Conservation (phyloP, 2,329 filamentous ascomycete species). For the Aspergillus novofumigatus region DNA sequence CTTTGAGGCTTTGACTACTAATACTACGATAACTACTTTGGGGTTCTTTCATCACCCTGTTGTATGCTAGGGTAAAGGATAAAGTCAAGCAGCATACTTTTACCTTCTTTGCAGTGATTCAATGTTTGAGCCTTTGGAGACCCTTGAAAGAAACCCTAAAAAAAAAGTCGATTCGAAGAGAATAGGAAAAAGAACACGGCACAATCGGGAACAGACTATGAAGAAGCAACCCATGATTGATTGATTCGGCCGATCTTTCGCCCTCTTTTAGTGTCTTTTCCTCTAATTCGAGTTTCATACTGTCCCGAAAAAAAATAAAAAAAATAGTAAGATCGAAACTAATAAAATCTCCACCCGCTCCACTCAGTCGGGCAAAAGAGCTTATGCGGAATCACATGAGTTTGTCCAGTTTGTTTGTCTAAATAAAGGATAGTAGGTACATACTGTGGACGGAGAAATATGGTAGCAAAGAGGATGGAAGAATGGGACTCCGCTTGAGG, state of each 20-base stretch:
- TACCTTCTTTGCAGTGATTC: neutral
- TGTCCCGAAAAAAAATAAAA: conserved; percentile 11
- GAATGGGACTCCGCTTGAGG: neutral
- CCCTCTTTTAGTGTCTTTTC: conserved; percentile 4
- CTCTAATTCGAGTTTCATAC: conserved; percentile 14
- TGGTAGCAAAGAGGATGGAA: neutral
- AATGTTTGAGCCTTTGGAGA: neutral
- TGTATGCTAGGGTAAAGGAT: neutral
- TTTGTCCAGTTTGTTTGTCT: conserved; percentile 4
- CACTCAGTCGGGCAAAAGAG: conserved; percentile 31
- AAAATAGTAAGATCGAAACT: conserved; percentile 26
- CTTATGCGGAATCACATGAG: conserved; percentile 19
- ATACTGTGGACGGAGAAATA: neutral
- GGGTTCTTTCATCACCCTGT: neutral
- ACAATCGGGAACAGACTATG: neutral
- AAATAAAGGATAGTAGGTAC: neutral
- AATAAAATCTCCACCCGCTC: conserved; percentile 27
- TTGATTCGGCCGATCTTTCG: conserved; percentile 11
- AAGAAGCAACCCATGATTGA: neutral
- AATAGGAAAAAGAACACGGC: neutral
- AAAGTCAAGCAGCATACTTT: neutral
- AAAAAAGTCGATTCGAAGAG: neutral
- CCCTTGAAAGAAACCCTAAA: neutral
- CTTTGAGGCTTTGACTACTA: neutral
- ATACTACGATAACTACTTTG: neutral